Base-by-base conservation (phyloP, 2,329 filamentous ascomycete species). In the Ascochyta fabae region DNA sequence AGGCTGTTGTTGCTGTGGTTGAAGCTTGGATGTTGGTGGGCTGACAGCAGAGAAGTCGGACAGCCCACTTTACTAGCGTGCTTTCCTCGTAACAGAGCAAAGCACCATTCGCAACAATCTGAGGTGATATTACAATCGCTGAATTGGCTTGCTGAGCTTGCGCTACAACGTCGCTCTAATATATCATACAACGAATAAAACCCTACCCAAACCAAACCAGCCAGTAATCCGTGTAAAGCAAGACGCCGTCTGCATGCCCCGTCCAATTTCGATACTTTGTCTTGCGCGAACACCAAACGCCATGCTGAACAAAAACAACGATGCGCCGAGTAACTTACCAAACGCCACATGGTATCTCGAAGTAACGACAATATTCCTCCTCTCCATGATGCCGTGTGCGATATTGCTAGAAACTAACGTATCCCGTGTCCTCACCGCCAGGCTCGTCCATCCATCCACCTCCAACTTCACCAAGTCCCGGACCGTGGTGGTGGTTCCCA, bases 361-460 rank as follows among this genome's bases (percentile, higher is more conserved):
- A 41, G 35, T 42, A 47, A 53, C 42, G 34, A 31, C 16, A 46
- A 36, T 9, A 3, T 27, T 49, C 31, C 23, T 39, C 19, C 22
- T n/a, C n/a, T 16, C 16, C 29, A 7, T 9, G 29, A 19, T 13
- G 22, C 10, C 38, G 27, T 1, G n/a, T 10, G 27, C 29, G 29
- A 40, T 5, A 12, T 23, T 35, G 15, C 67, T 44, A 77, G 31
- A 75, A 69, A 53, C 74, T 77, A 43, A 75, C 75, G 53, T 76
- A 71, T 26, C 73, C 74, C 5, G 66, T 70, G 10, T 75, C 74
- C 16, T 74, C 71, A n/a, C 61, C 61, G 7, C 69, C 68, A 10
- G 67, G 59, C 13, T 66, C 67, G 24, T 76, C 73, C 60, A 72
- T 67, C 74, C 73, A 77, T 2, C 67, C 74, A 1, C 59, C 56